Evolutionary conservation across 2,329 filamentous ascomycete genomes (phyloP).

Genomic region (Didymella keratinophila): DNA sequence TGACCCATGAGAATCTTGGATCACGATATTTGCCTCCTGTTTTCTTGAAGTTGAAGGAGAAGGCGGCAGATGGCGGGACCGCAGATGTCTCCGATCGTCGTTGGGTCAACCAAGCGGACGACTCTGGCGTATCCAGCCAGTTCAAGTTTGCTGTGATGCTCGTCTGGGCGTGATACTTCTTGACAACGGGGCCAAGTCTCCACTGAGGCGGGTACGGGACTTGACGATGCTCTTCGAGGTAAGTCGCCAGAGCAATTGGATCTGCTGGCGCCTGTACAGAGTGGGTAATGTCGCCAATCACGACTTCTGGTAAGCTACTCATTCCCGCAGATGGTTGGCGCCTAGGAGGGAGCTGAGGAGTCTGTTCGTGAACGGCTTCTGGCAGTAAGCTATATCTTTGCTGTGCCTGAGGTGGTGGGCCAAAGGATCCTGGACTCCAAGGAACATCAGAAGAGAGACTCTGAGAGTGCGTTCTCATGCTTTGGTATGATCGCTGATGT

Average conservation of each 20-base stretch:
- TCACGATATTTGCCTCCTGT: constrained; percentile 37
- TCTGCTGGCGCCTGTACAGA: constrained; percentile 13
- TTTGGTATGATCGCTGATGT: constrained; percentile 24
- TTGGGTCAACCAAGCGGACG: constrained; percentile 33
- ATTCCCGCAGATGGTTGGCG: background rate
- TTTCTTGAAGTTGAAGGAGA: constrained; percentile 37
- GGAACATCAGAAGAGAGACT: constrained; percentile 21
- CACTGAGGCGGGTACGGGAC: constrained; percentile 46
- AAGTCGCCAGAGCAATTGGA: constrained; percentile 27
- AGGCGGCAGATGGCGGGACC: constrained; percentile 26
- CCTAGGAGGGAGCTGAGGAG: background rate
- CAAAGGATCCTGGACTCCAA: constrained; percentile 30
- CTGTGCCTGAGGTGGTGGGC: constrained; percentile 7
- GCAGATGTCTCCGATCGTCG: constrained; percentile 27
- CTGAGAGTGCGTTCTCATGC: constrained; percentile 19
- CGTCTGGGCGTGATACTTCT: constrained; percentile 35
- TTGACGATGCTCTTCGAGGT: constrained; percentile 41
- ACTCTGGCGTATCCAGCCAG: constrained; percentile 39
- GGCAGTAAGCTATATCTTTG: constrained; percentile 24
- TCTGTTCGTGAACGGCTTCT: constrained; percentile 20
- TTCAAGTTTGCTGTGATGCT: constrained; percentile 22
- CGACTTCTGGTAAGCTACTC: constrained; percentile 15
- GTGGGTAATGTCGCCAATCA: background rate
- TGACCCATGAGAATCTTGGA: constrained; percentile 39
- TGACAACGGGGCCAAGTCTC: constrained; percentile 31